A percentile compares a stretch with the other conserved stretches of the same genome.
These are phyloP conservation scores for Picochlorum sp. DNA, from an alignment of 139 green algal species.

Conservation along the genomic window DNA sequence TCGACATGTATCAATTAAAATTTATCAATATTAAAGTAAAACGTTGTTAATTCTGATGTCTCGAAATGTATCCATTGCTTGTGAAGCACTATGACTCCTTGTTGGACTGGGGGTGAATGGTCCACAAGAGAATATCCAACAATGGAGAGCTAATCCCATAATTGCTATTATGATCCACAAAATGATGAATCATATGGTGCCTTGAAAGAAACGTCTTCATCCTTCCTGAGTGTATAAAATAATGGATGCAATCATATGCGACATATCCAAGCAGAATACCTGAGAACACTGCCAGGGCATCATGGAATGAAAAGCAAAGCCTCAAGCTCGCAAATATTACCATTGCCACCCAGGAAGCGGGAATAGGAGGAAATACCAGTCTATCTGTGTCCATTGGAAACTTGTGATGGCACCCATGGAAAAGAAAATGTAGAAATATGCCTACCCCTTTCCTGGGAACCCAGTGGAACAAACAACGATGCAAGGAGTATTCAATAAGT, in stretches of 20 bases:
- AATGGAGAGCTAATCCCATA: conserved; percentile 72
- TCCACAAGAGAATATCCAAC: conserved; percentile 65
- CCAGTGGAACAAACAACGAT: conserved; percentile 86
- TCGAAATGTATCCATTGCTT: too few relatives aligned
- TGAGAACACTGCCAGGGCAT: conserved; percentile 35
- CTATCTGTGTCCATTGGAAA: conserved; percentile 71
- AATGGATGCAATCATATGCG: conserved; percentile 84
- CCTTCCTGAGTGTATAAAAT: conserved; percentile 49
- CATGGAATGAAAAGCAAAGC: conserved; percentile 5
- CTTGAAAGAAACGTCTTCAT: conserved; percentile 30
- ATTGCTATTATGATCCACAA: conserved; percentile 26
- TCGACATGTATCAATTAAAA: too few relatives aligned
- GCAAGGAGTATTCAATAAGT: conserved; percentile 79
- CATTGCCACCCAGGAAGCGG: conserved; percentile 33
- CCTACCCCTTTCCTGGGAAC: conserved; percentile 8
- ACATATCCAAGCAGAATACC: conserved; percentile 82
- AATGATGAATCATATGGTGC: conserved; percentile 77
- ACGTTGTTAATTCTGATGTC: too few relatives aligned
- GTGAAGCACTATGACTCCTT: background rate
- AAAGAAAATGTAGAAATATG: conserved; percentile 84
- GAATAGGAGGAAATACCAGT: conserved; percentile 86
- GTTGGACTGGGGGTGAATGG: conserved; percentile 1
- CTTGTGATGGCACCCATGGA: conserved; percentile 96
- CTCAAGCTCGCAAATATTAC: conserved; percentile 26
- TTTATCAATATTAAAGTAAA: too few relatives aligned